phyloP scores from a whole-genome alignment of 2,329 filamentous ascomycete genomes.

The Aspergillus fructus region DNA sequence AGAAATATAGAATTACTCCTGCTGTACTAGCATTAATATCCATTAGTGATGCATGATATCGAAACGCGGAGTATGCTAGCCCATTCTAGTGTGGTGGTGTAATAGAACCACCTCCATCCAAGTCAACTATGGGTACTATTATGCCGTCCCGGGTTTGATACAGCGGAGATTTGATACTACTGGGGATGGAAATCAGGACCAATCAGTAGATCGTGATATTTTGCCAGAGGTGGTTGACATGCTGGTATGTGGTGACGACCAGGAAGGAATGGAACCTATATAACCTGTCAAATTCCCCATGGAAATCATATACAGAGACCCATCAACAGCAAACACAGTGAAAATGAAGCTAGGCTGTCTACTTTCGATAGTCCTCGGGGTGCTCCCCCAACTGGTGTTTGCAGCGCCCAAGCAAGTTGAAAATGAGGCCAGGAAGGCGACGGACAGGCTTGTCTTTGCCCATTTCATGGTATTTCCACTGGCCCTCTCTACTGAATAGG shows the following conservation, averaged over 20 bases:
- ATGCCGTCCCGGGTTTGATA: background rate
- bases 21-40: background rate
- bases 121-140: background rate
- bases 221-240: background rate
- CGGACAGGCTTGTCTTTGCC: conserved; percentile 4
- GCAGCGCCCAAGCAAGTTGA: background rate
- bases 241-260: background rate
- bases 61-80: background rate
- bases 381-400: background rate
- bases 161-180: background rate
- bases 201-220: background rate
- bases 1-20: background rate
- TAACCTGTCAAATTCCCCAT: background rate
- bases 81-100: background rate
- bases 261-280: background rate
- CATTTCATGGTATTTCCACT: conserved; percentile 6
- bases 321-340: background rate
- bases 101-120: too few species aligned
- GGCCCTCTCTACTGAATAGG: background rate
- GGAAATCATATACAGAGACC: background rate
- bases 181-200: background rate
- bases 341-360: background rate
- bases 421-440: background rate
- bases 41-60: background rate
- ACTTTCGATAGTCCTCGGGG: background rate